These are phyloP conservation scores for Grigorovia yakushimaensis DNA, from an alignment of 805 yeast genomes.

Conservation along the genomic window DNA sequence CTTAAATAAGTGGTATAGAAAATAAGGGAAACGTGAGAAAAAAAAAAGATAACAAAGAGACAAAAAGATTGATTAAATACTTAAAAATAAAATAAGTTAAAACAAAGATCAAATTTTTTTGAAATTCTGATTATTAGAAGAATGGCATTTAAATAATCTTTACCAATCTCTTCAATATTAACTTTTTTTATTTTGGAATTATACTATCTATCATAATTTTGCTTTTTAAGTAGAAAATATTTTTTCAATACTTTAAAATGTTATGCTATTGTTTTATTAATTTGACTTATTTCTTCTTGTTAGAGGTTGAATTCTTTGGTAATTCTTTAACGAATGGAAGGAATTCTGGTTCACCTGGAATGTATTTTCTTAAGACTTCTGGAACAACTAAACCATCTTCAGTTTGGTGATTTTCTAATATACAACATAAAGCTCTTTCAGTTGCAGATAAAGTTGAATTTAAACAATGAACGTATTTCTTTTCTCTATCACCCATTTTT, in stretches of 20 bases:
- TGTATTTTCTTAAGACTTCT: constrained; percentile 88
- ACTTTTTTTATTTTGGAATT: too few relatives aligned
- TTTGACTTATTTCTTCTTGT: constrained; percentile 31
- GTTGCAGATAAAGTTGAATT: constrained; percentile 97
- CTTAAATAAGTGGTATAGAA: too few relatives aligned
- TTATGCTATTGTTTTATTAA: too few relatives aligned
- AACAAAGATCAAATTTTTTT: too few relatives aligned
- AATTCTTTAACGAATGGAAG: constrained; percentile 82
- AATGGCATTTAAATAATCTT: too few relatives aligned
- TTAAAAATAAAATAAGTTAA: too few relatives aligned
- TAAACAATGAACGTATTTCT: constrained; percentile 96
- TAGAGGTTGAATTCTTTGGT: constrained; percentile 88
- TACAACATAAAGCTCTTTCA: constrained; percentile 95
- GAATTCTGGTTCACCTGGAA: constrained; percentile 98
- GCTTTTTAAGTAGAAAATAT: background rate
- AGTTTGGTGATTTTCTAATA: constrained; percentile 95
- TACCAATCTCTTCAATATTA: too few relatives aligned
- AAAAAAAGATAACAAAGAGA: too few relatives aligned
- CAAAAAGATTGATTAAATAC: too few relatives aligned
- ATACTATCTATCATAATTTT: too few relatives aligned
- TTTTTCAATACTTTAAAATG: background rate
- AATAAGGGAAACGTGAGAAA: too few relatives aligned
- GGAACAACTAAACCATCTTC: constrained; percentile 92
- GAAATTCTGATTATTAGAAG: too few relatives aligned
- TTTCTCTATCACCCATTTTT: constrained; percentile 87